Conservation (phyloP, 2,329 filamentous ascomycete genomes). For the Diaporthe aspalathi region DNA sequence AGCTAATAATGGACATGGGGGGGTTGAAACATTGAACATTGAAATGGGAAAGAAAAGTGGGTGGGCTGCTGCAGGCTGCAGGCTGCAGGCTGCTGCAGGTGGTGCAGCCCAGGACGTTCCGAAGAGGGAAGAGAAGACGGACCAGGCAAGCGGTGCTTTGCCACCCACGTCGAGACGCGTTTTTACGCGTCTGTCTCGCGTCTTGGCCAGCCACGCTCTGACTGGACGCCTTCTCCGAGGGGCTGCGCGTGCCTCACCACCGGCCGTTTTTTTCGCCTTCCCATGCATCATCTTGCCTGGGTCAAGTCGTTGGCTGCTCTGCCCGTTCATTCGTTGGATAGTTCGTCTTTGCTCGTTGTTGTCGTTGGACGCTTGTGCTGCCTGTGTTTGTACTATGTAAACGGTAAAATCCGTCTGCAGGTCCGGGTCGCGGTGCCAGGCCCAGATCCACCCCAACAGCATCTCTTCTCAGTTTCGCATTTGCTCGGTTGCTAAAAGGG, state of each 20-base stretch:
- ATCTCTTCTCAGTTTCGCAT: constrained; percentile 31
- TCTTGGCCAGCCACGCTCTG: neutral
- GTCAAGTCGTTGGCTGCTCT: neutral
- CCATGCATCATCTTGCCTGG: neutral
- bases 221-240: neutral
- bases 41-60: neutral
- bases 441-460: constrained; percentile 30
- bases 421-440: neutral
- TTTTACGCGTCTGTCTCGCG: constrained; percentile 22
- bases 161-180: constrained; percentile 6
- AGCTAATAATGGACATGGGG: neutral
- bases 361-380: neutral
- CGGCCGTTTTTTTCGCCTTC: constrained; percentile 1
- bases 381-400: neutral
- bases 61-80: neutral
- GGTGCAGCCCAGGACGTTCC: too few species aligned
- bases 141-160: neutral
- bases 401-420: constrained; percentile 25
- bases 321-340: neutral
- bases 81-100: too few species aligned
- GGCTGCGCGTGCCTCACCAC: constrained; percentile 6
- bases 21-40: too few species aligned
- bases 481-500: constrained; percentile 11
- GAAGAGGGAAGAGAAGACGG: neutral
- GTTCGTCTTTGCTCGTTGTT: neutral